Percentiles rank a stretch among this genome's conserved stretches.
Conservation (phyloP, 148 eudicot species). For the Vaccinium myrtillus region DNA sequence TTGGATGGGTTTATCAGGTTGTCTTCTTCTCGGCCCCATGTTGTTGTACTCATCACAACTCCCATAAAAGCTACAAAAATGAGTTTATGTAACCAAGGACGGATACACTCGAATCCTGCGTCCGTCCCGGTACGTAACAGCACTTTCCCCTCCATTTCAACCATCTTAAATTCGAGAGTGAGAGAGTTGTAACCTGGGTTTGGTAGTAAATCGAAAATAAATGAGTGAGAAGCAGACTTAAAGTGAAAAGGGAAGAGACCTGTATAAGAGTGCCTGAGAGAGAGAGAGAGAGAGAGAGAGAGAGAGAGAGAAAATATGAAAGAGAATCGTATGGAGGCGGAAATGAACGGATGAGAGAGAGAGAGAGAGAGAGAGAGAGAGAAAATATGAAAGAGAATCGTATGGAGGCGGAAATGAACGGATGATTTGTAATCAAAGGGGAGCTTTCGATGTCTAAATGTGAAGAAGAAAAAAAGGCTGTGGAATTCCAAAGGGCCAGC, state of each 20-base stretch:
- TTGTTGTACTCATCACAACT: background rate
- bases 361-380: too few species aligned
- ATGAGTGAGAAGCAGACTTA: background rate
- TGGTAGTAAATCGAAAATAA: background rate
- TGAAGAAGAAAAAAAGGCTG: background rate
- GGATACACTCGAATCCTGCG: too few species aligned
- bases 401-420: background rate
- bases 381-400: background rate
- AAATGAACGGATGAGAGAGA: background rate
- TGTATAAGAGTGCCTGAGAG: background rate
- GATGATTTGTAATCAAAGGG: background rate
- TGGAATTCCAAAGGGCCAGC: background rate
- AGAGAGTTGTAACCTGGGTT: background rate
- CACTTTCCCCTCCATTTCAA: background rate
- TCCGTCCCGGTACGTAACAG: too few species aligned
- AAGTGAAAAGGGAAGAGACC: background rate
- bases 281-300: constrained; percentile 9
- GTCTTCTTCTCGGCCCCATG: constrained; percentile 26
- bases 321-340: background rate
- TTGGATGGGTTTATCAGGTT: constrained; percentile 22
- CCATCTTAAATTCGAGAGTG: background rate
- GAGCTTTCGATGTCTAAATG: background rate
- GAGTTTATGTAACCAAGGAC: background rate
- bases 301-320: background rate
- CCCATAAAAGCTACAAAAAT: constrained; percentile 17